A percentile compares a stretch with the other conserved stretches of the same genome.
phyloP scores from a whole-genome alignment of 257 asterid genomes.

The Capsicum chinense region DNA sequence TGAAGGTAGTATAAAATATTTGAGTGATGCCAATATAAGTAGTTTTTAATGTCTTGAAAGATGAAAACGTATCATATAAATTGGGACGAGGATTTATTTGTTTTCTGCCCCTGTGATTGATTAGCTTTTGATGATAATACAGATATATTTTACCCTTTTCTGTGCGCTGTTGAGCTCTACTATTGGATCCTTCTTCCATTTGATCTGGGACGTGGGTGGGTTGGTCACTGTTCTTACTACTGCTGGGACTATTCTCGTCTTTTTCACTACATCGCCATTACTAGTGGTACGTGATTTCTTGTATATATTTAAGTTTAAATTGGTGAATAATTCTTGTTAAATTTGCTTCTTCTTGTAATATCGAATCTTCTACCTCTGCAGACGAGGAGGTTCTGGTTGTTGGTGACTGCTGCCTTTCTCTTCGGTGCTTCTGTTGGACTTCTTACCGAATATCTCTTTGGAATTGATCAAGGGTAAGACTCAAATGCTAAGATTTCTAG shows the following conservation, averaged over 20 bases:
- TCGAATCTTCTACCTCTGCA: not conserved
- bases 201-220: not conserved
- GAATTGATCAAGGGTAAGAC: not conserved
- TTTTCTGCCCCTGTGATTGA: not conserved
- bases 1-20: not conserved
- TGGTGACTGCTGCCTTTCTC: not conserved
- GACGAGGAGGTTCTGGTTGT: not conserved
- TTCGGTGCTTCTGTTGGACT: conserved; percentile 1
- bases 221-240: not conserved
- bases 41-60: not conserved
- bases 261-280: not conserved
- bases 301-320: not conserved
- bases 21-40: not conserved
- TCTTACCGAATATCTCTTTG: not conserved
- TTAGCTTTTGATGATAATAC: not conserved
- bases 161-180: not conserved
- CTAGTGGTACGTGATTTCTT: not conserved
- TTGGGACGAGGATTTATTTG: not conserved
- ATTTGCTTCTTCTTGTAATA: not conserved
- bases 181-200: conserved; percentile 16
- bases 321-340: not conserved
- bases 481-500: not conserved
- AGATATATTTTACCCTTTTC: not conserved
- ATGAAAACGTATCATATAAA: not conserved
- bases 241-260: not conserved